These are phyloP conservation scores for Sporothrix schenckii DNA, from an alignment of 2,329 filamentous ascomycete genomes.

Conservation along the genomic window DNA sequence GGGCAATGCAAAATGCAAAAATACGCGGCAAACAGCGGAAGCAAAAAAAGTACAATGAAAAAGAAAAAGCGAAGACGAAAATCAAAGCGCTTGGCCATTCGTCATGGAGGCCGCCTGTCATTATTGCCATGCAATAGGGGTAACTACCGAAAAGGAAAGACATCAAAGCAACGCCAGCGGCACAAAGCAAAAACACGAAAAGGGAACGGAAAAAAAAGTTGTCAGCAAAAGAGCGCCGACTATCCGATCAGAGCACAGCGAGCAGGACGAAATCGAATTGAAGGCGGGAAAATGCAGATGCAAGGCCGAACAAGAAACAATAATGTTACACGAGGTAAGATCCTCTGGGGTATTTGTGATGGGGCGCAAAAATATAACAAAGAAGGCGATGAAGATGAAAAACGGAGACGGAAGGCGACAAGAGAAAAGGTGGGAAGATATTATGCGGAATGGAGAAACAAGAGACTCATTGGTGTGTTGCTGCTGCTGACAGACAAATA, in stretches of 20 bases:
- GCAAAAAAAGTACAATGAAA: background rate
- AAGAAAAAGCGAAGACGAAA: background rate
- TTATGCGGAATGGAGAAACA: constrained; percentile 8
- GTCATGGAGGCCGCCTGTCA: constrained; percentile 27
- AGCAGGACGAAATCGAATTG: background rate
- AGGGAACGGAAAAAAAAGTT: background rate
- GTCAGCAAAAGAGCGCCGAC: constrained; percentile 15
- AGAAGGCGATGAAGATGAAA: background rate
- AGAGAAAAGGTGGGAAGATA: background rate
- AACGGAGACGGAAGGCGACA: background rate
- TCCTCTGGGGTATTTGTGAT: constrained; percentile 32
- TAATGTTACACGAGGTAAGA: constrained; percentile 27
- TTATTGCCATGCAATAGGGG: constrained; percentile 32
- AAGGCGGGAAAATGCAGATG: background rate
- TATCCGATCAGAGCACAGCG: constrained; percentile 6
- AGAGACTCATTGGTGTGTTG: background rate
- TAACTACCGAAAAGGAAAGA: background rate
- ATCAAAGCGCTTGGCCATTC: constrained; percentile 27
- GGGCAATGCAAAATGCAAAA: constrained; percentile 2
- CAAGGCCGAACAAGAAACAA: constrained; percentile 30
- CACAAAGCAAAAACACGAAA: too few relatives aligned
- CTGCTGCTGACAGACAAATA: background rate
- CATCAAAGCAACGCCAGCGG: background rate
- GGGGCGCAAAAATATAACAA: constrained; percentile 20
- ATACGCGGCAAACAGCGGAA: background rate